These are phyloP conservation scores for Dioscorea dumetorum DNA, from an alignment of 106 monocot genomes.

Conservation along the genomic window DNA sequence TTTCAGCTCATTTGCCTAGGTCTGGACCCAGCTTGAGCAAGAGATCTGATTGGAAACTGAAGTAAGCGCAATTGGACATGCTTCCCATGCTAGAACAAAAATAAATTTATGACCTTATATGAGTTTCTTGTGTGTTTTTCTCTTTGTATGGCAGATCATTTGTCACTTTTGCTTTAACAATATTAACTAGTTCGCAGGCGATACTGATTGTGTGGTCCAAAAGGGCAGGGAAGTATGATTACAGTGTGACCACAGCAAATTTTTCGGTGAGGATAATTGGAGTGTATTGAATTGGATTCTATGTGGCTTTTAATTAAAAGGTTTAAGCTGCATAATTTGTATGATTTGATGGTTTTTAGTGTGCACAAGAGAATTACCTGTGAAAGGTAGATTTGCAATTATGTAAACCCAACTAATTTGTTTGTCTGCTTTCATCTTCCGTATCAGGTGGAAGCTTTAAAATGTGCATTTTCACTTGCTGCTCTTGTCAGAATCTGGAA, in stretches of 20 bases:
- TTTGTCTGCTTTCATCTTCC: not conserved
- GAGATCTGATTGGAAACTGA: too few species aligned
- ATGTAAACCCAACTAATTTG: too few species aligned
- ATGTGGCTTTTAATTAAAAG: not conserved
- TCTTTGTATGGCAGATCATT: constrained; percentile 45
- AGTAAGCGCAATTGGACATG: too few species aligned
- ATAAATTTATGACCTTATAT: too few species aligned
- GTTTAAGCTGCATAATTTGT: too few species aligned
- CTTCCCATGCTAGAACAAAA: too few species aligned
- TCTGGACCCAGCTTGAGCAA: too few species aligned
- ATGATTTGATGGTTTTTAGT: too few species aligned
- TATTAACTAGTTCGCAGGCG: constrained; percentile 94
- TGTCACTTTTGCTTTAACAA: constrained; percentile 79
- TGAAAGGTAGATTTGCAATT: too few species aligned
- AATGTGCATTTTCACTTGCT: constrained; percentile 83
- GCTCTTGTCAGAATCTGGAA: constrained; percentile 78
- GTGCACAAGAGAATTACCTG: too few species aligned
- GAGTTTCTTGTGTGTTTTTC: too few species aligned
- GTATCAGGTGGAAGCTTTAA: constrained; percentile 81
- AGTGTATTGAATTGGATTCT: not conserved
- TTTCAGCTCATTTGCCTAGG: too few species aligned
- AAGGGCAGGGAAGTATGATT: constrained; percentile 92
- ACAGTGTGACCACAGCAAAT: constrained; percentile 93
- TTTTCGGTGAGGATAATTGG: constrained; percentile 46
- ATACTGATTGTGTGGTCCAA: constrained; percentile 98